These are phyloP conservation scores for Casuarina cunninghamiana DNA, from an alignment of 306 rosid species.

Conservation along the genomic window DNA sequence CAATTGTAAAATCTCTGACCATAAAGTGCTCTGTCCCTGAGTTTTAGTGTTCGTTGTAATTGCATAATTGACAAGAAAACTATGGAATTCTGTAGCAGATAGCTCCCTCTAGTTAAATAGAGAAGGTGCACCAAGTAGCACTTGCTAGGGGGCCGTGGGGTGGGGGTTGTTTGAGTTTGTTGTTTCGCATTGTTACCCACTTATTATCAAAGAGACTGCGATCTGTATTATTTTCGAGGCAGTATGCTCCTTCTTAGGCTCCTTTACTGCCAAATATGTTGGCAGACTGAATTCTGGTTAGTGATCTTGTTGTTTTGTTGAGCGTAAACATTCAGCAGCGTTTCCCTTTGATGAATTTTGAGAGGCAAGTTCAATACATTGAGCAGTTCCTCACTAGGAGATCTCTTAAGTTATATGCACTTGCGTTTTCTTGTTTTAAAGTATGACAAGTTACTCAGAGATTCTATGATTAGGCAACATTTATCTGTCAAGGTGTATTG, in stretches of 20 bases:
- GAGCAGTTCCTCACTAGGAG: too few relatives aligned
- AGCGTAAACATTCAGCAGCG: background rate
- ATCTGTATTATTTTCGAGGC: background rate
- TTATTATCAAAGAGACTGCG: too few relatives aligned
- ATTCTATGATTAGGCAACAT: background rate
- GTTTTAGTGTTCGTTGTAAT: background rate
- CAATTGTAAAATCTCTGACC: background rate
- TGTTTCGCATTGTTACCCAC: too few relatives aligned
- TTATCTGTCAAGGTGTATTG: background rate
- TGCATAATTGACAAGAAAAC: conserved; percentile 7
- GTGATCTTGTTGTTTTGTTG: background rate
- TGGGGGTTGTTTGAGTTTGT: too few relatives aligned
- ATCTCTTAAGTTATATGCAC: too few relatives aligned
- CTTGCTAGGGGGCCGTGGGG: too few relatives aligned
- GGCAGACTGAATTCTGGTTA: background rate
- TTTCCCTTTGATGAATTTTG: background rate
- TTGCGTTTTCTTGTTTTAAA: background rate
- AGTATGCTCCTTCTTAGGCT: background rate
- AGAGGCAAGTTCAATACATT: too few relatives aligned
- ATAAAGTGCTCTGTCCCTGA: background rate
- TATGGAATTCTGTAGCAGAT: background rate
- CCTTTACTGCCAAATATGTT: background rate
- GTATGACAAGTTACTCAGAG: background rate
- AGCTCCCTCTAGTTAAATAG: background rate
- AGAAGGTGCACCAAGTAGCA: background rate